Conservation (phyloP, 1,139 yeast species). For the Sugiyamaella grinbergsii region DNA sequence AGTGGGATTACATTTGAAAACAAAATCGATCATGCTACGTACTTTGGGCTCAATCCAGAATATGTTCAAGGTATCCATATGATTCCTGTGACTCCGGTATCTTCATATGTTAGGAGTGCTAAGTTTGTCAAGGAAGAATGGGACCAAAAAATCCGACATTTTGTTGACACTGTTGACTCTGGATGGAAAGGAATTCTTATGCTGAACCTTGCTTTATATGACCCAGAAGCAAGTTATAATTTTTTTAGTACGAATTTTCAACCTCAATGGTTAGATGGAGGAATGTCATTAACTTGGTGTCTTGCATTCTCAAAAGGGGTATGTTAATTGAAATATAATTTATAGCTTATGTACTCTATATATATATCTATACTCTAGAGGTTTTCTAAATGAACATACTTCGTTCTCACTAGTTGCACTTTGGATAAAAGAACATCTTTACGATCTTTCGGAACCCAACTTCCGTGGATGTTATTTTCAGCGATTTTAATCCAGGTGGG, state of each 20-base stretch:
- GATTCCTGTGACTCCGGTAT: slow-evolving; percentile 81
- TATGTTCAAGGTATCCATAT: slow-evolving; percentile 93
- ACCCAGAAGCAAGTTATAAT: slow-evolving; percentile 61
- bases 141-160: slow-evolving; percentile 47
- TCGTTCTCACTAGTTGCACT: slow-evolving; percentile 52
- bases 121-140: slow-evolving; percentile 76
- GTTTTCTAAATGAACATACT: slow-evolving; percentile 41
- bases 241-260: slow-evolving; percentile 65
- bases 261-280: slow-evolving; percentile 67
- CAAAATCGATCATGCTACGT: slow-evolving; percentile 86
- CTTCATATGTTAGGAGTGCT: slow-evolving; percentile 70
- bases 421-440: slow-evolving; percentile 46
- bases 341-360: background rate
- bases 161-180: slow-evolving; percentile 57
- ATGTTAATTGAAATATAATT: background rate
- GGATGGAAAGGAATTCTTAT: slow-evolving; percentile 88
- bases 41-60: slow-evolving; percentile 69
- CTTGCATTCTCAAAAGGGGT: slow-evolving; percentile 68
- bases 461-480: slow-evolving; percentile 56
- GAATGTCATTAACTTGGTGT: slow-evolving; percentile 89
- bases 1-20: slow-evolving; percentile 75
- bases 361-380: slow-evolving; percentile 11
- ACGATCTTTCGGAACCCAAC: slow-evolving; percentile 65
- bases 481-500: slow-evolving; percentile 53
- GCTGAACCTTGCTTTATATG: slow-evolving; percentile 70